These are phyloP conservation scores for Xerocomellus amylosporus DNA, from an alignment of 768 basidiomycete genomes.

Conservation along the genomic window DNA sequence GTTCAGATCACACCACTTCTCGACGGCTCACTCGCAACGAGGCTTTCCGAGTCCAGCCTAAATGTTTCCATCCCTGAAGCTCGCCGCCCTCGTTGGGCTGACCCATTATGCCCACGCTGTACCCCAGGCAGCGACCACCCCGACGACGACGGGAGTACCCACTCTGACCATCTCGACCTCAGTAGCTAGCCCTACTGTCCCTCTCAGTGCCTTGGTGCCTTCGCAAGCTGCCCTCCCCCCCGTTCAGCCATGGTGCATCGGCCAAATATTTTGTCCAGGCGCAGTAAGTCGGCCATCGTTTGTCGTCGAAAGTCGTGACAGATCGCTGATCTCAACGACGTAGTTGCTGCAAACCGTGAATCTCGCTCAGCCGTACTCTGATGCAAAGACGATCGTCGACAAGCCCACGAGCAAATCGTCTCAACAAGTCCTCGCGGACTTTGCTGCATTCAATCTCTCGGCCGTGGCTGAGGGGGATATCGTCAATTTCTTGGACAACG, in stretches of 20 bases:
- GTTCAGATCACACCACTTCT: background rate
- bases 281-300: conserved; percentile 41
- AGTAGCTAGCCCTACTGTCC: conserved; percentile 59
- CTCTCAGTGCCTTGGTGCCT: conserved; percentile 53
- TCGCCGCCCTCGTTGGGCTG: conserved; percentile 15
- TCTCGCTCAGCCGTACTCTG: conserved; percentile 67
- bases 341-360: conserved; percentile 86
- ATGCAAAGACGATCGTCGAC: conserved; percentile 90
- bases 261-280: conserved; percentile 79
- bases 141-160: conserved; percentile 21
- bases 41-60: background rate
- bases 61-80: conserved; percentile 34
- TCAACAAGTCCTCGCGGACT: conserved; percentile 68
- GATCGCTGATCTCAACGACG: background rate
- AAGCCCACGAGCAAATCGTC: conserved; percentile 73
- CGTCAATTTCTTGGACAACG: conserved; percentile 63
- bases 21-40: background rate
- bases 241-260: conserved; percentile 71
- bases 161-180: conserved; percentile 55
- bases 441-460: conserved; percentile 39
- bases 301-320: background rate
- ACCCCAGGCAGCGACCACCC: conserved; percentile 10
- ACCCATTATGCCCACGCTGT: conserved; percentile 15
- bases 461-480: conserved; percentile 61
- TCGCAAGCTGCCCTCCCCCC: conserved; percentile 66